Base-by-base conservation (phyloP, 768 basidiomycete species). In the Agrocybe pediades region DNA sequence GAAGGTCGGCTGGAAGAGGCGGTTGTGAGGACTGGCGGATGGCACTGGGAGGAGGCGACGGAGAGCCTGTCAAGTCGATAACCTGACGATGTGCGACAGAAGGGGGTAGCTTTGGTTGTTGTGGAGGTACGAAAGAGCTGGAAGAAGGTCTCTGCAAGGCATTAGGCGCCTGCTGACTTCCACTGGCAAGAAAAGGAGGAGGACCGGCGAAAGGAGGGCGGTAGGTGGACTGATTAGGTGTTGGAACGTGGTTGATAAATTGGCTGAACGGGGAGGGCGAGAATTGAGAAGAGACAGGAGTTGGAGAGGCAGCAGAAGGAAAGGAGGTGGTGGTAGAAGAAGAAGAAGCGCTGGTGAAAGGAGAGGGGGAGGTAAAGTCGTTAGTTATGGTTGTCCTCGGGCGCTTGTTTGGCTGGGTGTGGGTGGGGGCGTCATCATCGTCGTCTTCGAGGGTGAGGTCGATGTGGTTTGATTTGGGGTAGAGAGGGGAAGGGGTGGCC, bases 1-100 rank as follows among this genome's bases (percentile, higher is more conserved):
- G 79, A 16, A 90, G 69, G 41, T 90, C 86, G 8, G 75, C 72
- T 2, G 84, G 81, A 2, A 85, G 70, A 9, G 66, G 57, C 25
- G 67, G 49, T 58, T 62, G 53, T 52, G 55, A 54, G 53, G 64
- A 57, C 42, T 66, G 68, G 24, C 62, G 60, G 19, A 65, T 49
- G 21, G 56, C 64, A 19, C 68, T 67, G 1, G 65, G 54, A 2
- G 80, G 79, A 11, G 79, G 78, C 43, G 81, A 75, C 7, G 88
- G 87, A 2, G 86, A 87, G 52, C 76, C 72, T 16, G 87, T 91
- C 27, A 91, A 81, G 77, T 91, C 89, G 68, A 91, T 91, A 49
- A 90, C 74, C 56, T 88, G 86, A 54, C 74, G 76, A 46, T 65
- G 66, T 5, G 68, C 59, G 0, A 42, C 44, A 29, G 44, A 71